Evolutionary conservation across 2,329 filamentous ascomycete species (phyloP), one percentile per base, ranked within the genome.

Genomic region (Verruconis gallopava): DNA sequence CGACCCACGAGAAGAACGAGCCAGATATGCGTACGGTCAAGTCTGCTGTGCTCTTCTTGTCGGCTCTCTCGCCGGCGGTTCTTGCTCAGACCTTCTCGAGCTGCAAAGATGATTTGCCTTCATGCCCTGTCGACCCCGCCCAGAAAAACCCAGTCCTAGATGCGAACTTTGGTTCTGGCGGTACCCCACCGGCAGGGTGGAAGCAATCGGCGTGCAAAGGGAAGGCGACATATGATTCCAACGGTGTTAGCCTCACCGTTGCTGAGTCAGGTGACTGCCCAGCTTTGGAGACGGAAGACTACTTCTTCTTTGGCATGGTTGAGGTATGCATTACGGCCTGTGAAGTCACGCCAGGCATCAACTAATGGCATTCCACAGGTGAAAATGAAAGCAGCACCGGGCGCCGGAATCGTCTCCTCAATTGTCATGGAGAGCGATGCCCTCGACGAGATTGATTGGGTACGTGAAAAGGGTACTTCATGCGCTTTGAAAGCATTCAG

Each of bases 241-340:
- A 62, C 14, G 71, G 69, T 15, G 67, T 65, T 30, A 57, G 63
- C 6, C 71, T 73, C 54, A 64, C 55, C 34, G 66, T 73, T 48
- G 15, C 19, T 20, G 36, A 30, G 21, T n/a, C n/a, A 1, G 33
- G n/a, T 14, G 41, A 43, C n/a, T 43, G 34, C 21, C 36, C 41
- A 3, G 15, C 41, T 3, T 4, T 38, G 2, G 41, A 43, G 14
- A 43, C 34, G 3, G 18, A 22, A 11, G 33, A 19, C 2, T 28
- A 28, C 21, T 22, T 36, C 14, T 21, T 45, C 4, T 45, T 45
- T 18, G 43, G 43, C 5, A n/a, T 30, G 3, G 37, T 44, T 17
- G 42, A 44, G 37, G 37, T n/a, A n/a, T n/a, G n/a, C n/a, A n/a
- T n/a, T n/a, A n/a, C n/a, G n/a, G n/a, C n/a, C n/a, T n/a, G n/a